These are phyloP conservation scores for Rhipidocladum racemiflorum DNA, from an alignment of 176 grass and related monocot species.

Conservation along the genomic window DNA sequence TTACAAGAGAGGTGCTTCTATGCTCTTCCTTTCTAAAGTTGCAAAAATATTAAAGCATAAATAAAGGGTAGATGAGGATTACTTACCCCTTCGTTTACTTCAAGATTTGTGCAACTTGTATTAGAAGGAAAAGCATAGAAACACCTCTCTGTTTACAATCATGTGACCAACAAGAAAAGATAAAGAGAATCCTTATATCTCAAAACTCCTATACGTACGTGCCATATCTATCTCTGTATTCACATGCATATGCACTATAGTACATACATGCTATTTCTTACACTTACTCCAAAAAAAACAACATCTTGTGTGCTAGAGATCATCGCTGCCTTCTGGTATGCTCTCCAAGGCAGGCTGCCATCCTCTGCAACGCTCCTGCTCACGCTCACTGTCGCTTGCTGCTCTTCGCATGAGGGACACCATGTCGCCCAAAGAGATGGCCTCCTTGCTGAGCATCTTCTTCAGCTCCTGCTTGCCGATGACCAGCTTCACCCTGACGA, in stretches of 20 bases:
- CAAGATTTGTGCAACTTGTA: too few species aligned
- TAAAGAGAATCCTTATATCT: slow-evolving; percentile 44
- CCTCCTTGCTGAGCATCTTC: slow-evolving; percentile 51
- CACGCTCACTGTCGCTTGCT: not conserved
- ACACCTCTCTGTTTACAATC: slow-evolving; percentile 40
- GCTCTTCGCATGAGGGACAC: slow-evolving; percentile 36
- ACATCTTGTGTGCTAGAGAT: slow-evolving; percentile 3
- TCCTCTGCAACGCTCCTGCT: slow-evolving; percentile 26
- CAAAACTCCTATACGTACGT: slow-evolving; percentile 17
- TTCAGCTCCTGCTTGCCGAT: slow-evolving; percentile 66
- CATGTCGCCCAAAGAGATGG: slow-evolving; percentile 41
- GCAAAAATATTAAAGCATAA: too few species aligned
- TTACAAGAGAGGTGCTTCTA: too few species aligned
- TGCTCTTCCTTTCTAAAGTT: too few species aligned
- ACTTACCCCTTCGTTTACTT: too few species aligned
- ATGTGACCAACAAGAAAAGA: slow-evolving; percentile 25
- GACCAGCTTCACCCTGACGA: slow-evolving; percentile 62
- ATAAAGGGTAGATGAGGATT: too few species aligned
- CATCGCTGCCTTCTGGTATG: slow-evolving; percentile 66
- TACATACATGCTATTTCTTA: not conserved
- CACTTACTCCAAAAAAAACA: not conserved
- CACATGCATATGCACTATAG: not conserved
- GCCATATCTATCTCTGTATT: slow-evolving; percentile 7
- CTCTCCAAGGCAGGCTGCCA: slow-evolving; percentile 68
- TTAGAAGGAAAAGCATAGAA: too few species aligned